Base-by-base conservation (phyloP, 257 asterid species). In the Euphrasia confusa region DNA sequence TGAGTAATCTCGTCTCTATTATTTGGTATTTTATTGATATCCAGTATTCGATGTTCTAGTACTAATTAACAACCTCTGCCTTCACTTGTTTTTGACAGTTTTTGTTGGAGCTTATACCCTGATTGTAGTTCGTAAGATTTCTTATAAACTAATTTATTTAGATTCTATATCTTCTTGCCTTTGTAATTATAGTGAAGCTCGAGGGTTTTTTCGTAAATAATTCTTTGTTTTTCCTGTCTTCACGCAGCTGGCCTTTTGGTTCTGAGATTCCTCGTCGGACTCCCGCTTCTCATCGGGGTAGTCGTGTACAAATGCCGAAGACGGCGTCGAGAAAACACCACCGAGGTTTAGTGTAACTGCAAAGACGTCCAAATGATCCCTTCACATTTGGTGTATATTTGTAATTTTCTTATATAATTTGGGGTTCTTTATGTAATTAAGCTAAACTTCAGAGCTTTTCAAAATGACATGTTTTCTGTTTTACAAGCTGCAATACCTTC, bases 221-320 rank as follows among this genome's bases (percentile, higher is more conserved):
- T 10, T 6, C 54, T 48, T 48, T 48, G 15, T 50, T n/a, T n/a
- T 15, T n/a, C 10, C 59, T 64, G 60, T 52, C 14, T 70, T 50
- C 6, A 40, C 64, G 56, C 78, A 75, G 81, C 44, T 60, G 81
- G 64, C 28, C 57, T 79, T 30, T 0, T 68, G 10, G 75, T 44
- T 64, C 67, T 79, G 60, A 76, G 67, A 65, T 76, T 76, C 42
- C 2, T 76, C 11, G 10, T 53, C 57, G 84, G 84, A 10, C 71
- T 79, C 72, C 79, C 79, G 0, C 39, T 79, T 35, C 68, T 79
- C 28, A 42, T 76, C 4, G 73, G 65, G 13, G 44, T 79, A 47
- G 74, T 79, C 32, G 69, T 74, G 44, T 57, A 66, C 54, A 76
- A 66, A 61, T 79, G 81, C 72, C 63, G 78, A 71, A 73, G 73